Conservation (phyloP, 176 grass and related monocot species). For the Carex myosuroides region DNA sequence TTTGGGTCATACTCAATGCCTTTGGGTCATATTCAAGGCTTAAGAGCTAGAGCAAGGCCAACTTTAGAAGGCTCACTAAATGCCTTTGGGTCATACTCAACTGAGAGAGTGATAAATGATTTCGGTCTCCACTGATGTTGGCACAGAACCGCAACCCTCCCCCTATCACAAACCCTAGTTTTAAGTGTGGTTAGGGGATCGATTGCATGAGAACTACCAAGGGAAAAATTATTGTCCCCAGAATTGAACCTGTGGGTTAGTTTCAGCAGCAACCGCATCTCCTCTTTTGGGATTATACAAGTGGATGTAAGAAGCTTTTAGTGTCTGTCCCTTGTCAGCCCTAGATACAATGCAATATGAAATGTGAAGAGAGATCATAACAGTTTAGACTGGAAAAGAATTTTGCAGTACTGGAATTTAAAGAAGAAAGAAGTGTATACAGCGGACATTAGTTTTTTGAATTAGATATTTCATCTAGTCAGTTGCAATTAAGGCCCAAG, state of each 20-base stretch:
- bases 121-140: slow-evolving; percentile 80
- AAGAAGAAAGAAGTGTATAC: too few species aligned
- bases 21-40: slow-evolving; percentile 35
- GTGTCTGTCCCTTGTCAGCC: slow-evolving; percentile 66
- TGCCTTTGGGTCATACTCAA: slow-evolving; percentile 70
- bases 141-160: slow-evolving; percentile 55
- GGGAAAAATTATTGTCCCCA: slow-evolving; percentile 59
- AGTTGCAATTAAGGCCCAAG: not conserved
- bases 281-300: slow-evolving; percentile 50
- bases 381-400: not conserved
- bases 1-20: too few species aligned
- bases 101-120: slow-evolving; percentile 60
- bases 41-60: slow-evolving; percentile 55
- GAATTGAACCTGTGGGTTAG: slow-evolving; percentile 66
- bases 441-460: not conserved
- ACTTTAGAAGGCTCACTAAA: slow-evolving; percentile 49
- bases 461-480: not conserved
- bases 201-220: slow-evolving; percentile 55
- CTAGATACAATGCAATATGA: slow-evolving; percentile 18
- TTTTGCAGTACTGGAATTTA: not conserved
- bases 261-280: slow-evolving; percentile 55
- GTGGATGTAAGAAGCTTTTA: slow-evolving; percentile 80
- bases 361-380: not conserved
- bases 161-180: slow-evolving; percentile 52
- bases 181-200: slow-evolving; percentile 57